Conservation (phyloP, 257 asterid species). For the Phtheirospermum japonicum region DNA sequence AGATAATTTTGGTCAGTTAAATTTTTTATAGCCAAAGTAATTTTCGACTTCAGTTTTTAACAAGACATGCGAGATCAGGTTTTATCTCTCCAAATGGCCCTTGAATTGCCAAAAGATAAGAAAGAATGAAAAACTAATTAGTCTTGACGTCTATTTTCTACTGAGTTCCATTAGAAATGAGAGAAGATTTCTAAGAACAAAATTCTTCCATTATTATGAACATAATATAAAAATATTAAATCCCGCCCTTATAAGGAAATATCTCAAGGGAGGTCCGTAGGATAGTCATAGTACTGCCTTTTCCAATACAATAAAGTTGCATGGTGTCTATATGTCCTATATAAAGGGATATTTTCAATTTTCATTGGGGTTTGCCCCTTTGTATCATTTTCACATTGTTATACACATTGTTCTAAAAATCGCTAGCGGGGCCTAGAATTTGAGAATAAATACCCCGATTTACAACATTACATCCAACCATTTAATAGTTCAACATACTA, state of each 20-base stretch:
- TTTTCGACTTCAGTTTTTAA: neutral
- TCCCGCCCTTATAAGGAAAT: neutral
- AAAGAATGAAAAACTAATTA: slow-evolving; percentile 7
- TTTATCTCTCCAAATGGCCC: slow-evolving; percentile 9
- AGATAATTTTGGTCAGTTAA: neutral
- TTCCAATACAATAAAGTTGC: neutral
- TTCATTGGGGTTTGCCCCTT: neutral
- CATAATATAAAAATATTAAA: slow-evolving; percentile 1
- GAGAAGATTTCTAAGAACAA: neutral
- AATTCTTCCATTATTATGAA: neutral
- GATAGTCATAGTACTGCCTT: neutral
- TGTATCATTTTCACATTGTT: neutral
- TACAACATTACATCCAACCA: too few species aligned
- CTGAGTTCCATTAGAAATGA: neutral
- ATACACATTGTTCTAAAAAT: too few species aligned
- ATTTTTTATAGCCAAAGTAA: slow-evolving; percentile 3
- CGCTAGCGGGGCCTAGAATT: too few species aligned
- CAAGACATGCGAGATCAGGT: slow-evolving; percentile 12
- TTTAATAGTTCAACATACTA: too few species aligned
- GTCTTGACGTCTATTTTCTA: slow-evolving; percentile 11
- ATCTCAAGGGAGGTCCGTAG: neutral
- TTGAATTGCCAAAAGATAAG: slow-evolving; percentile 8
- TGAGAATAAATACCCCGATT: too few species aligned
- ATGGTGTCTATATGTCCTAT: neutral
- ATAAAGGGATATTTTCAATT: neutral